Evolutionary conservation across 1,284 basidiomycete species (phyloP), one percentile per base, ranked within the genome.

Genomic region (Coniophora puteana): DNA sequence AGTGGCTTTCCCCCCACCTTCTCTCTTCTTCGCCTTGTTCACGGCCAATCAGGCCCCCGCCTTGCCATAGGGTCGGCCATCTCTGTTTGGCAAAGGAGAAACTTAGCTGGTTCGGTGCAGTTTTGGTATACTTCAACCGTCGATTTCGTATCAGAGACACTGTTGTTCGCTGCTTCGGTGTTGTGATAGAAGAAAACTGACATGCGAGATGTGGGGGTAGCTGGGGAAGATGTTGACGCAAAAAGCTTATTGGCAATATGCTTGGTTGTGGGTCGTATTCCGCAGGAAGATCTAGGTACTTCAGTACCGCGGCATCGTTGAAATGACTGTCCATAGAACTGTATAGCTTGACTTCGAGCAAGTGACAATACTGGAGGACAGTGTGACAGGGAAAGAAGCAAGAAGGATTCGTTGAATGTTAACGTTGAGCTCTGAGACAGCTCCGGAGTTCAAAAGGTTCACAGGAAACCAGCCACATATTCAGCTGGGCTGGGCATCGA

Each of bases 31-130:
- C 60, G 0, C 66, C 80, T 49, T 80, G 77, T 49, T 77, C 69
- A 27, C 63, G 54, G 14, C 75, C 77, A 7, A 62, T 54, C 4
- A 67, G 65, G 41, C 68, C 69, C 36, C 61, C 62, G 3, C 81
- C 81, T 29, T 71, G 66, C 80, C 83, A 89, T 10, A 89, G 62
- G 16, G 65, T 55, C 6, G 85, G 79, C 84, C 85, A 89, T 18
- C 60, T 64, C 28, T 59, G 66, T 36, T 66, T 69, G 6, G 81
- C 85, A 18, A 59, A 51, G 2, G 59, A 57, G 51, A 81, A 76
- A 3, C 57, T 58, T 3, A 89, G 63, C 44, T 80, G 74, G 2
- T 62, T 55, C 17, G 85, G 82, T 35, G 67, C 62, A 4, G 70
- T 70, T 27, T 66, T 65, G 21, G 68, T 65, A 58, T 80, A 87